Evolutionary conservation across 2,329 filamentous ascomycete species (phyloP), one percentile per base, ranked within the genome.

Genomic region (Diaporthe humulicola): DNA sequence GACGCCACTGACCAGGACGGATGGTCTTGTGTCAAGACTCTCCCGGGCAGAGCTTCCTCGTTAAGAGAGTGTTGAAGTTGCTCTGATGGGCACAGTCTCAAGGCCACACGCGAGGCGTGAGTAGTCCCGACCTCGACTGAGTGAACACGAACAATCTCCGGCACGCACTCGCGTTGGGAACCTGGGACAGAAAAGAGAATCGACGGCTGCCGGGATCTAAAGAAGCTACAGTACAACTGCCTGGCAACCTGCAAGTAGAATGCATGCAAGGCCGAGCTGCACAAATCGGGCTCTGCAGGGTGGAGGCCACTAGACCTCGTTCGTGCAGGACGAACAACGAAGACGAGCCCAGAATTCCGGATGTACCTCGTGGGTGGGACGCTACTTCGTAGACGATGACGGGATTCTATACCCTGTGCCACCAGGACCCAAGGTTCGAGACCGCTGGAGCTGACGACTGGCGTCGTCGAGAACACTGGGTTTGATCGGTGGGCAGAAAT

Each of bases 301-400:
- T 70, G 72, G 72, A 56, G 48, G 57, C 56, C 71, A 60, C 66
- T 74, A 71, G 67, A 38, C 69, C 60, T 64, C 69, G 54, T 30
- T 70, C 61, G n/a, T 42, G 56, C 69, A 76, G 67, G 22, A 52
- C 15, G 36, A 48, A 74, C 69, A 64, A 38, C 69, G 38, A 71
- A 60, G 72, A 60, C 33, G 36, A 71, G 58, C 52, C 66, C 52
- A 67, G 57, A 67, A 33, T 17, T 38, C n/a, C 14, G 38, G 33
- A 71, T 40, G 42, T 64, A 54, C 57, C 45, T 72, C 30, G 45
- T n/a, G 33, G 61, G 50, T 40, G 42, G 42, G 8, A 48, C 30
- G 33, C 54, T 61, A 30, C 33, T 17, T 64, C n/a, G 45, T 50
- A 52, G 54, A 54, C 33, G 66, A 73, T 74, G 66, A 71, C 67